Evolutionary conservation across 1,139 yeast species (phyloP), one percentile per base, ranked within the genome.

Genomic region (Blastobotrys serpentis): DNA sequence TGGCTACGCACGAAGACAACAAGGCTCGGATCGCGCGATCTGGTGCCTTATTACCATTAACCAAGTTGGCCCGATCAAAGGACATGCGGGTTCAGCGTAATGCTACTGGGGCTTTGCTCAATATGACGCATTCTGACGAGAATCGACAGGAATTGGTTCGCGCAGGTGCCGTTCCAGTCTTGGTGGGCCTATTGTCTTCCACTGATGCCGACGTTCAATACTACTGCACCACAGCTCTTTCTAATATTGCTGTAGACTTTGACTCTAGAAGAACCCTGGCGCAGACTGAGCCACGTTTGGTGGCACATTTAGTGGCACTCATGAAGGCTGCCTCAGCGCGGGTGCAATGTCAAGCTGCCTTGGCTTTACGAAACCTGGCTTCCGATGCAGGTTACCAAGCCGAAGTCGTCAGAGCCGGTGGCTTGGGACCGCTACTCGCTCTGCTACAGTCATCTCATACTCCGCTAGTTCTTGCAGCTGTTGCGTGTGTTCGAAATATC

Each of bases 1-100:
- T 92, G 68, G 98, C 98, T 11, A 92, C 98, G n/a, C 96, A 88
- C 69, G 98, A 92, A 69, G 96, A 89, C 62, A 94, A 92, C 71
- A 92, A 92, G 69, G 82, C 94, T 45, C 89, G 88, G 66, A 92
- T 92, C 61, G 98, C 99, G 21, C 84, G 90, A 49, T 84, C 95
- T 36, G 99, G 98, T n/a, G 98, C 98, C 1, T 75, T 92, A 50
- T 82, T 87, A 39, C 98, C 98, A 4, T 77, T 92, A 62, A 90
- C 98, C 1, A 88, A 88, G 67, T 77, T 92, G 56, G 98, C 98
- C 14, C 88, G 86, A 67, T 86, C 96, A 5, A 86, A 86, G 66
- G 98, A 92, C 69, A 82, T 89, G 60, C 81, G 99, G 61, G 99
- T 92, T 4, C 98, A 92, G 72, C 80, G 99, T 70, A 92, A 92